A percentile compares a stretch with the other conserved stretches of the same genome.
Evolutionary conservation across 768 basidiomycete species (phyloP).

Genomic region (Pleurotus ostreatus): DNA sequence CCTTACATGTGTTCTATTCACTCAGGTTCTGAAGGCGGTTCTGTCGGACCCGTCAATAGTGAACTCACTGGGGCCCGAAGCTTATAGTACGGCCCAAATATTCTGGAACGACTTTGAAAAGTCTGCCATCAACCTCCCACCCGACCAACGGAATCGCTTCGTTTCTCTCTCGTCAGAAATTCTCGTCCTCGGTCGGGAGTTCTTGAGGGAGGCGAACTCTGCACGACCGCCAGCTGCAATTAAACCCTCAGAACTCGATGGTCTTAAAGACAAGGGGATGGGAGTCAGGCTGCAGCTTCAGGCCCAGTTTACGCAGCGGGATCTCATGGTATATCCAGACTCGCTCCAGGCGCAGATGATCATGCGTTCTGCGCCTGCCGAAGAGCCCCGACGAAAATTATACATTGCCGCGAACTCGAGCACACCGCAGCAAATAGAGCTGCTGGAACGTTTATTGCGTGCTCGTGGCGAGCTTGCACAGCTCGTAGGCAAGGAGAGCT

Average conservation of each 20-base stretch:
- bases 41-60: constrained; percentile 66
- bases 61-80: constrained; percentile 65
- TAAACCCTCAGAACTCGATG: constrained; percentile 63
- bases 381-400: constrained; percentile 75
- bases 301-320: constrained; percentile 71
- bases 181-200: constrained; percentile 80
- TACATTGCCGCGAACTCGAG: constrained; percentile 83
- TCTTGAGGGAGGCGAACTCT: constrained; percentile 64
- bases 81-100: constrained; percentile 83
- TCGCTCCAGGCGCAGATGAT: constrained; percentile 93
- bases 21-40: constrained; percentile 67
- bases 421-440: constrained; percentile 67
- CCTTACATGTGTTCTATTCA: constrained; percentile 15
- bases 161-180: constrained; percentile 90
- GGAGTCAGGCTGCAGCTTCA: constrained; percentile 70
- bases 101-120: constrained; percentile 98
- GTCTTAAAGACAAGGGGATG: constrained; percentile 75
- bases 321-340: constrained; percentile 78
- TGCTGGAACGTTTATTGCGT: constrained; percentile 70
- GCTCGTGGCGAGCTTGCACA: constrained; percentile 80
- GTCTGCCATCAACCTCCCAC: constrained; percentile 88
- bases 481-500: constrained; percentile 82
- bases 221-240: constrained; percentile 66
- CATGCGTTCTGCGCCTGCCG: constrained; percentile 81
- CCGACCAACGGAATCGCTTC: constrained; percentile 72